Evolutionary conservation across 257 asterid genomes (phyloP), one percentile per base, ranked within the genome.

Genomic region (Euphrasia confusa): DNA sequence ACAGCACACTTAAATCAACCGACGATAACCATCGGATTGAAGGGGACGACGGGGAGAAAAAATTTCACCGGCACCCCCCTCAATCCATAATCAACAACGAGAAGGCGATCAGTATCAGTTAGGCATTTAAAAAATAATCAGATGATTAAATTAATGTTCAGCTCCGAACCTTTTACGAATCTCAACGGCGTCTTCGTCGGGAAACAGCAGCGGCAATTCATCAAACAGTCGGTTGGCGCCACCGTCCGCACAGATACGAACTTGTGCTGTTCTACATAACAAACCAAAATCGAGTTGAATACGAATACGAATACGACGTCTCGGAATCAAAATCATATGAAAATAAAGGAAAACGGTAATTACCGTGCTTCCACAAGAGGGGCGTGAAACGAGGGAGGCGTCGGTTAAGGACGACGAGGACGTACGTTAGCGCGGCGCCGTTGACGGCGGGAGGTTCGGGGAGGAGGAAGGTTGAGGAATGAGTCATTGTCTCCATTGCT

Each of bases 201-300:
- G 95, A 58, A 86, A 86, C 8, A 86, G 61, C 58, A 28, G 71
- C 58, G 99, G 99, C 80, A 92, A 68, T 50, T 86, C 96, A 74
- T 92, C 99, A 68, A 68, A 85, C 82, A 92, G 42, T 17, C 96
- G 78, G 68, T 92, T 92, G 10, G 96, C 97, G 28, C 95, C 99
- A 66, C 97, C 99, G 67, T 89, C 99, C 0, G 99, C 96, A 35
- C 99, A 92, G 44, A 92, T 61, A 69, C 79, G 96, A 71, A 84
- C 61, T 26, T 68, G 77, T 68, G 96, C 98, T 91, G 96, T 78
- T 74, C 93, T 73, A 80, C 73, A 72, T 39, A 79, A 62, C 54
- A 83, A 67, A 60, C 54, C 71, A 40, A 45, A 67, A 63, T 35
- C 13, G 66, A 58, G 44, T 27, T 28, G 39, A 57, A 21, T 15